Evolutionary conservation across 306 rosid species (phyloP).

Genomic region (Medicago lupulina): DNA sequence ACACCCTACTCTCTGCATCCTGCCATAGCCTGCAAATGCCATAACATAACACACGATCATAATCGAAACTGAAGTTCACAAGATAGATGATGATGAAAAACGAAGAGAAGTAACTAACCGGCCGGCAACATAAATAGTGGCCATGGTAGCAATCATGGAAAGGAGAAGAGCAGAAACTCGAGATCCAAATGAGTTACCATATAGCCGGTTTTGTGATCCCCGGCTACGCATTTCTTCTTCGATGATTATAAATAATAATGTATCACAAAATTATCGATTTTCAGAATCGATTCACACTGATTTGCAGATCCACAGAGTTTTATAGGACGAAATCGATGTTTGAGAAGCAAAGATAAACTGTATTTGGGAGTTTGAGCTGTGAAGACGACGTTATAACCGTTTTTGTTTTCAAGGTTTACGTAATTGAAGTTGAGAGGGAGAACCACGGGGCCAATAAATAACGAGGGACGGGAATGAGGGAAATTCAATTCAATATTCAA

Average conservation of each 20-base stretch:
- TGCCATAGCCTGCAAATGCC: conserved; percentile 62
- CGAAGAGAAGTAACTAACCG: conserved; percentile 49
- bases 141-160: conserved; percentile 70
- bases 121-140: conserved; percentile 73
- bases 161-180: conserved; percentile 57
- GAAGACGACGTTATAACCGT: conserved; percentile 49
- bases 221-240: conserved; percentile 62
- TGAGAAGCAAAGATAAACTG: background rate
- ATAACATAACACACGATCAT: too few species aligned
- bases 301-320: conserved; percentile 43
- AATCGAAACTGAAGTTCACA: background rate
- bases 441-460: background rate
- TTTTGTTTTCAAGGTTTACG: conserved; percentile 16
- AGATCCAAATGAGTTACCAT: conserved; percentile 58
- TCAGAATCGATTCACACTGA: background rate
- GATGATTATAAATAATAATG: background rate
- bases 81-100: background rate
- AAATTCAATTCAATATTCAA: background rate
- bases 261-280: background rate
- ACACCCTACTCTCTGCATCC: conserved; percentile 65
- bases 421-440: background rate
- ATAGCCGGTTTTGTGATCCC: conserved; percentile 63
- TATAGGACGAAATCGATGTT: background rate
- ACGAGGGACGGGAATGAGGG: conserved; percentile 4
- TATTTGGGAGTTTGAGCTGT: conserved; percentile 27